These are phyloP conservation scores for Meredithiella fracta DNA, from an alignment of 2,329 filamentous ascomycete species.

Conservation along the genomic window DNA sequence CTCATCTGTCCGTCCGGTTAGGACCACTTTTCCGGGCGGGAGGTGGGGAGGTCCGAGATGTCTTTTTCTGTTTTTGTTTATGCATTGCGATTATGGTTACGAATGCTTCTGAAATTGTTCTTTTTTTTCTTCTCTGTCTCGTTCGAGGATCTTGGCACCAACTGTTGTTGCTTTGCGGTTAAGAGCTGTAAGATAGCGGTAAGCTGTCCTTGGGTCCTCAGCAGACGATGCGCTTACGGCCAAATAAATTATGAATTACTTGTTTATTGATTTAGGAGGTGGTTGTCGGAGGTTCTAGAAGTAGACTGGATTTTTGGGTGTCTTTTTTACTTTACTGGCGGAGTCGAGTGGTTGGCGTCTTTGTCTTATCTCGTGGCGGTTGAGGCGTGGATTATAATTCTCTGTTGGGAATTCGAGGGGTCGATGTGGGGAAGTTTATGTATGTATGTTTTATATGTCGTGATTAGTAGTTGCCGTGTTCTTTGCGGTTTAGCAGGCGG, in stretches of 20 bases:
- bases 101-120: slow-evolving; percentile 13
- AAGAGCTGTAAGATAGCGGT: no score
- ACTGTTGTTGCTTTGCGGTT: no score
- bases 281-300: no score
- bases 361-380: neutral
- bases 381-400: neutral
- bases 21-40: neutral
- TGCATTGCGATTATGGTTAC: slow-evolving; percentile 13
- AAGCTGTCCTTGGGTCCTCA: no score
- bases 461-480: neutral
- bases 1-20: no score
- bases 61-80: slow-evolving; percentile 10
- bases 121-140: slow-evolving; percentile 1
- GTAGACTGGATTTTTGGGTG: no score
- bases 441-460: neutral
- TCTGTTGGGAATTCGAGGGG: neutral
- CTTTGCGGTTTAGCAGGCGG: neutral
- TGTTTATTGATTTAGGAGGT: no score
- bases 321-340: no score
- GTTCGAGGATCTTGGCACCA: no score
- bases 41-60: neutral
- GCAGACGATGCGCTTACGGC: no score
- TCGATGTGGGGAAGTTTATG: no score
- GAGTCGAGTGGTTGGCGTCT: neutral
- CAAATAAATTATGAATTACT: no score